phyloP scores from a whole-genome alignment of 2,329 filamentous ascomycete species.

The Ophiosphaerella herpotricha region DNA sequence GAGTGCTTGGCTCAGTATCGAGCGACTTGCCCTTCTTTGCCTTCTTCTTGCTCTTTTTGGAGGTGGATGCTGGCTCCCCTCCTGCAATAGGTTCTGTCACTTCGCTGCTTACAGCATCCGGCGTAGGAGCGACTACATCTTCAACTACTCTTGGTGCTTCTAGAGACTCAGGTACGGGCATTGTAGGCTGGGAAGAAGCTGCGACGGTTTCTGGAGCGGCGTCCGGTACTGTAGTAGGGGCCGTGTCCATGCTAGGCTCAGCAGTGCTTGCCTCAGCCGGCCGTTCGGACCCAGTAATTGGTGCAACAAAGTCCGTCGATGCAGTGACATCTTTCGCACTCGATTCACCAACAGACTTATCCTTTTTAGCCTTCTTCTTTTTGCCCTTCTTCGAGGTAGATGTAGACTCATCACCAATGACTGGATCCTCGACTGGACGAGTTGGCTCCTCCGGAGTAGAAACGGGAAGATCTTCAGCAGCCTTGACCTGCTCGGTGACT shows the following conservation, averaged over 20 bases:
- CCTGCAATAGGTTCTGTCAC: conserved; percentile 2
- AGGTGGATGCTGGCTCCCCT: conserved; percentile 9
- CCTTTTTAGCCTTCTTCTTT: conserved; percentile 31
- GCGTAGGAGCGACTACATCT: background rate
- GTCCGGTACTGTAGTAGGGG: conserved; percentile 2
- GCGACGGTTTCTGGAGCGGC: conserved; percentile 8
- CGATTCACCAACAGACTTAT: conserved; percentile 5
- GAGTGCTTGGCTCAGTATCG: conserved; percentile 10
- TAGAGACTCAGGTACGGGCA: too few relatives aligned
- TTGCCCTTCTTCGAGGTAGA: conserved; percentile 21
- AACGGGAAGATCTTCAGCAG: background rate
- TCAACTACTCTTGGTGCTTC: background rate
- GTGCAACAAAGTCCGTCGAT: background rate
- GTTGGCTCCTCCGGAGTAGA: conserved; percentile 1
- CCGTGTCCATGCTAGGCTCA: background rate
- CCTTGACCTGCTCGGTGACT: background rate
- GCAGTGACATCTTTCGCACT: background rate
- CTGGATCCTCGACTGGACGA: background rate
- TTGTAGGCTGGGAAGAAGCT: background rate
- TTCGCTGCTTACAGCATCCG: background rate
- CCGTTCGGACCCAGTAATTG: background rate
- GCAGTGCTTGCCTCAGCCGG: background rate
- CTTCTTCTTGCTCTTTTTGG: conserved; percentile 29
- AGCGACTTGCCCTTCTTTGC: conserved; percentile 22
- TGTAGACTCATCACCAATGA: conserved; percentile 8